phyloP scores from a whole-genome alignment of 139 green algal species.

The Desmodesmus armatus region DNA sequence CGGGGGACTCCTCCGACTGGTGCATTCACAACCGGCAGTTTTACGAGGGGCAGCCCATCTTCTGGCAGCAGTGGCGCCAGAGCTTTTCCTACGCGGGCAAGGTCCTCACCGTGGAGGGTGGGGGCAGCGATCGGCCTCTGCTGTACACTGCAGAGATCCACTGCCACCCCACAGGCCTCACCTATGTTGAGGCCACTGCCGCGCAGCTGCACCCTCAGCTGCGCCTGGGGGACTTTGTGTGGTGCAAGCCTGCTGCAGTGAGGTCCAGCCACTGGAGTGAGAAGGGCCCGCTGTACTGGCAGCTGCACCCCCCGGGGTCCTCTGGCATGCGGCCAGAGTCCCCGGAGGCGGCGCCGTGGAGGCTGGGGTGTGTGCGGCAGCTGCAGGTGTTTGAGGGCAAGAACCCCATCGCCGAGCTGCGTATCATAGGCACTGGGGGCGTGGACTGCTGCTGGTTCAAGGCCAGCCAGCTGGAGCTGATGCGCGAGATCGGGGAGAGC shows the following conservation, averaged over 20 bases:
- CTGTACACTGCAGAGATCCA: not conserved
- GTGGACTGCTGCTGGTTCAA: constrained; percentile 29
- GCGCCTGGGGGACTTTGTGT: not conserved
- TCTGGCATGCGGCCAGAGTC: not conserved
- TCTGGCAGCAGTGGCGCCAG: constrained; percentile 1
- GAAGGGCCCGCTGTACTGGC: too few species aligned
- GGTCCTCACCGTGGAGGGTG: not conserved
- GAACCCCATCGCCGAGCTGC: too few species aligned
- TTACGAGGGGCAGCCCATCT: too few species aligned
- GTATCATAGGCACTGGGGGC: too few species aligned
- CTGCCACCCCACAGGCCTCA: too few species aligned
- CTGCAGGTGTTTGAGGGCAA: too few species aligned
- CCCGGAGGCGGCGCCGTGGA: not conserved
- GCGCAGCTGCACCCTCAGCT: constrained; percentile 28
- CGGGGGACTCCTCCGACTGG: too few species aligned
- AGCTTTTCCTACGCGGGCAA: too few species aligned
- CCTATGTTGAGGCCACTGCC: constrained; percentile 25
- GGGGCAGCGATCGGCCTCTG: not conserved
- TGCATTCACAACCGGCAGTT: too few species aligned
- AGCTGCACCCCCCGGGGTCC: constrained; percentile 17
- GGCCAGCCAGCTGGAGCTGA: not conserved
- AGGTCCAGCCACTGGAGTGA: not conserved
- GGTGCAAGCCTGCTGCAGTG: constrained; percentile 5
- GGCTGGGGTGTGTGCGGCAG: not conserved
- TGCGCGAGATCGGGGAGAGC: constrained; percentile 23